These are phyloP conservation scores for Populus nigra DNA, from an alignment of 345 rosid genomes.

Conservation along the genomic window DNA sequence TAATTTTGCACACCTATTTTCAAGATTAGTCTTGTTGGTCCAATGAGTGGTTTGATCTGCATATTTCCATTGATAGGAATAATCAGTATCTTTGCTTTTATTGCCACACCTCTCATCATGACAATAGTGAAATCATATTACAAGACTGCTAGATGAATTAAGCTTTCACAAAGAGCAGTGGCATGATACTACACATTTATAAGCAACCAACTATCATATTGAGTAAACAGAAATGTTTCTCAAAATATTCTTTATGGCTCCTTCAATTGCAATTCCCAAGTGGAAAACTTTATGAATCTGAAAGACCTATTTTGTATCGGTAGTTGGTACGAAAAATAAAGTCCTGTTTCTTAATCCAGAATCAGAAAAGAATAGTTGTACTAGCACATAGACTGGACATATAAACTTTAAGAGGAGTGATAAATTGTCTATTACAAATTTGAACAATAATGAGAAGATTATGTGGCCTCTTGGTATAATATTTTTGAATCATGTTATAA, in stretches of 20 bases:
- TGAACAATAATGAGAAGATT: too few relatives aligned
- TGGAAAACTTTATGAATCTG: background rate
- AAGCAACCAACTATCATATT: background rate
- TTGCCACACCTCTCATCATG: constrained; percentile 2
- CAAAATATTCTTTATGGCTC: background rate
- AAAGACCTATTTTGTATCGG: background rate
- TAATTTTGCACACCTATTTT: constrained; percentile 62
- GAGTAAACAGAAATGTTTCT: background rate
- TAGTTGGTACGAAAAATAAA: too few relatives aligned
- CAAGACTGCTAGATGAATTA: background rate
- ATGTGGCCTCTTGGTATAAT: too few relatives aligned
- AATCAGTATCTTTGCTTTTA: constrained; percentile 1
- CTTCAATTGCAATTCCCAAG: background rate
- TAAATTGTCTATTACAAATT: too few relatives aligned
- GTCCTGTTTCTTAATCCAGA: too few relatives aligned
- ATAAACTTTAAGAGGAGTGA: too few relatives aligned
- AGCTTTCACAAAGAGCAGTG: background rate
- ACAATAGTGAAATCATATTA: background rate
- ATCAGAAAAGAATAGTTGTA: too few relatives aligned
- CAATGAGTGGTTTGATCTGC: constrained; percentile 88
- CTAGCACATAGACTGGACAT: too few relatives aligned
- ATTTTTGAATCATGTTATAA: too few relatives aligned
- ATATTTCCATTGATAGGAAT: constrained; percentile 18
- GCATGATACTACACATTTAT: background rate
- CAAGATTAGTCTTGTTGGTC: constrained; percentile 76